phyloP scores from a whole-genome alignment of 192 early-diverging fungal genomes.

The Fimicolochytrium jonesii region DNA sequence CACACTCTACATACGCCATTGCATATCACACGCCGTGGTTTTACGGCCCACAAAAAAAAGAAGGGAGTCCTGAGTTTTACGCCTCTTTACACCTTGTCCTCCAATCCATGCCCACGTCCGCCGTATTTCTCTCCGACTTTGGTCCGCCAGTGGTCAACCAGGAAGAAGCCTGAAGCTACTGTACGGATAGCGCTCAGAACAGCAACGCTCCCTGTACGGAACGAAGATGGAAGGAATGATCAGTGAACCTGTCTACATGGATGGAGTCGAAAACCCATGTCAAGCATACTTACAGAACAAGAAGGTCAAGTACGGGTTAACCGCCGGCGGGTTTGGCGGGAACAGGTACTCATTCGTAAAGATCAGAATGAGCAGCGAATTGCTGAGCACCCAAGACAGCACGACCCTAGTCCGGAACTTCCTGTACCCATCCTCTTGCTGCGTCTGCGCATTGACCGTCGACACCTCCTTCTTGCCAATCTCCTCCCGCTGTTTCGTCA shows the following conservation, averaged over 20 bases:
- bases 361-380: conserved; percentile 37
- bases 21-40: too few species aligned
- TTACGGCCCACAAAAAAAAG: too few species aligned
- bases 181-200: conserved; percentile 31
- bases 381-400: conserved; percentile 43
- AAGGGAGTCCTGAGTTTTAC: too few species aligned
- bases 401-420: conserved; percentile 49
- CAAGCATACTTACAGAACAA: conserved; percentile 32
- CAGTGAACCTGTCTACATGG: not conserved
- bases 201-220: conserved; percentile 27
- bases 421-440: conserved; percentile 48
- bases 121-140: conserved; percentile 22
- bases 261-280: not conserved
- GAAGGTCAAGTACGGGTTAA: conserved; percentile 47
- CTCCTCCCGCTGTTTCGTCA: conserved; percentile 35
- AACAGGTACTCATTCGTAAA: conserved; percentile 39
- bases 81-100: not conserved
- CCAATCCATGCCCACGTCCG: conserved; percentile 8
- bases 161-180: conserved; percentile 28
- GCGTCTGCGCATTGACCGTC: conserved; percentile 24
- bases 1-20: too few species aligned
- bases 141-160: conserved; percentile 29
- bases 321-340: conserved; percentile 5
- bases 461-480: conserved; percentile 20
- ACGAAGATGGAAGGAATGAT: not conserved